Conservation (phyloP, 495 filamentous ascomycete genomes). For the Rhypophila decipiens region DNA sequence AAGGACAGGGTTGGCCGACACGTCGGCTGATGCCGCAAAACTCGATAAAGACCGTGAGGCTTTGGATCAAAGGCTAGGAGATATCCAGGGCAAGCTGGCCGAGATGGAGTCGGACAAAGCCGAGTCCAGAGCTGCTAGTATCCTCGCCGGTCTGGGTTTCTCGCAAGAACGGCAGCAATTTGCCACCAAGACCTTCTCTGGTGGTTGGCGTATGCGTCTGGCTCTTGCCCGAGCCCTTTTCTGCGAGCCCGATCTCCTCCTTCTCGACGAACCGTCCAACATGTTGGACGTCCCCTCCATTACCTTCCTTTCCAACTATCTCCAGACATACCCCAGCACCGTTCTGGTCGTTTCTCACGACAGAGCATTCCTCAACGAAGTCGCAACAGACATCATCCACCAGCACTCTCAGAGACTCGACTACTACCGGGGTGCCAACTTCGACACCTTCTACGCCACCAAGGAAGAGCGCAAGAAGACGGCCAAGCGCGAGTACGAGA, state of each 20-base stretch:
- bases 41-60: conserved; percentile 85
- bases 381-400: conserved; percentile 99
- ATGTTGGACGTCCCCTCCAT: conserved; percentile 99
- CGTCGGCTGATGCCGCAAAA: conserved; percentile 73
- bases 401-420: conserved; percentile 95
- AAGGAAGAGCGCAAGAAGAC: conserved; percentile 96
- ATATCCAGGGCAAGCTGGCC: conserved; percentile 85
- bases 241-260: conserved; percentile 92
- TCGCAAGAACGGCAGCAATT: conserved; percentile 87
- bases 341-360: conserved; percentile 98
- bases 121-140: conserved; percentile 88
- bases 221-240: conserved; percentile 92
- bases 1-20: conserved; percentile 74
- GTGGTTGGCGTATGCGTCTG: conserved; percentile 99
- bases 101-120: conserved; percentile 99
- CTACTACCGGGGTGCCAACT: conserved; percentile 98
- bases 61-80: conserved; percentile 77
- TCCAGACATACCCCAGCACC: conserved; percentile 89
- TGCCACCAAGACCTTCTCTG: conserved; percentile 95
- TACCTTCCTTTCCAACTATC: conserved; percentile 94
- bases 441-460: conserved; percentile 96
- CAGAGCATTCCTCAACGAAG: conserved; percentile 96
- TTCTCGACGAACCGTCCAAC: conserved; percentile 99
- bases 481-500: conserved; percentile 96
- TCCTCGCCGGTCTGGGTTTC: conserved; percentile 95